A percentile compares a stretch with the other conserved stretches of the same genome.
phyloP scores from a whole-genome alignment of 1,284 basidiomycete genomes.

The Rhodotorula mucilaginosa region DNA sequence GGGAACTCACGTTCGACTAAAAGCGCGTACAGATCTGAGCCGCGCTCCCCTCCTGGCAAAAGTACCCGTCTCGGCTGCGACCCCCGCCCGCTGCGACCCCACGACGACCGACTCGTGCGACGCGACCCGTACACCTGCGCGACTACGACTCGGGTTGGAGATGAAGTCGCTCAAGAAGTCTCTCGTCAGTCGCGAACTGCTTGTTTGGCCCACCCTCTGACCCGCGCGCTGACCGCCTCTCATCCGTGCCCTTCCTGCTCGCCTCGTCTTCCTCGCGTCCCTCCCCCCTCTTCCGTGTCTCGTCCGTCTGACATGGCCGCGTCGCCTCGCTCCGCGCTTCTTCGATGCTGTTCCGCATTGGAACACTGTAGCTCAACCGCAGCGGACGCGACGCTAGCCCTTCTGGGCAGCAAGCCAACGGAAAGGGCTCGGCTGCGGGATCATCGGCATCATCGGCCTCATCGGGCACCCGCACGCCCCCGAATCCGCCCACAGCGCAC shows the following conservation, averaged over 20 bases:
- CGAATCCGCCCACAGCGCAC: not conserved
- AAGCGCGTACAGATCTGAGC: not conserved
- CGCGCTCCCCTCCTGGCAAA: not conserved
- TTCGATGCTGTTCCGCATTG: too few species aligned
- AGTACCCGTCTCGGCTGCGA: not conserved
- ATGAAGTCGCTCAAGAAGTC: constrained; percentile 37
- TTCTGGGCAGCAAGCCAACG: constrained; percentile 18
- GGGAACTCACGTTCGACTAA: too few species aligned
- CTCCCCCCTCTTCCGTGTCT: not conserved
- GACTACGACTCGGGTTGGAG: not conserved
- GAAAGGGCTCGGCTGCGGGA: constrained; percentile 1
- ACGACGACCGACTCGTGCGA: not conserved
- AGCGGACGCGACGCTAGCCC: constrained; percentile 18
- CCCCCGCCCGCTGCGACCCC: not conserved
- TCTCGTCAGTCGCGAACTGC: constrained; percentile 9
- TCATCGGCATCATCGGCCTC: not conserved
- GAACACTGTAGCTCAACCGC: constrained; percentile 25
- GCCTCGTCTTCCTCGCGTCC: not conserved
- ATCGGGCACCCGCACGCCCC: not conserved
- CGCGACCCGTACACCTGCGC: not conserved
- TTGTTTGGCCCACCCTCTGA: not conserved
- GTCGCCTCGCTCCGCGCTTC: not conserved
- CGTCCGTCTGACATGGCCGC: constrained; percentile 17
- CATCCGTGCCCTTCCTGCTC: not conserved
- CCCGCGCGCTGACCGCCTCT: not conserved